Conservation (phyloP, 768 basidiomycete genomes). For the Auriscalpium orientale region DNA sequence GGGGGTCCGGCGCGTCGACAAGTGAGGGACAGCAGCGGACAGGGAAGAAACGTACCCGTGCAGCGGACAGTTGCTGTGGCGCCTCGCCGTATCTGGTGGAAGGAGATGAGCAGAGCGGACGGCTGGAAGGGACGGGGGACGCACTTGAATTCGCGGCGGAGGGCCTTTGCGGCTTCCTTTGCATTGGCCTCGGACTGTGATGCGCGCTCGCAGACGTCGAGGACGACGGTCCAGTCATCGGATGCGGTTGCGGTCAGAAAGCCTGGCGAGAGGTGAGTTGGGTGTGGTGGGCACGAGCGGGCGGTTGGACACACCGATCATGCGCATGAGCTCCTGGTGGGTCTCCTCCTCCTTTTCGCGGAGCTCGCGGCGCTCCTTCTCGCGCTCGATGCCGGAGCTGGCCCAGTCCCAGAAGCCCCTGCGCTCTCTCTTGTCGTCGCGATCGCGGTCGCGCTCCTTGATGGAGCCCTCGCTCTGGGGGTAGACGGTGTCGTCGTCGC, state of each 20-base stretch:
- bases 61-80: conserved; percentile 14
- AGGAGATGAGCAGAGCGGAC: neutral
- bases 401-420: conserved; percentile 47
- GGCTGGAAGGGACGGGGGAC: conserved; percentile 14
- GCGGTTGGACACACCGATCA: conserved; percentile 48
- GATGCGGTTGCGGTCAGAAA: conserved; percentile 71
- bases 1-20: neutral
- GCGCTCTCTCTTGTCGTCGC: conserved; percentile 33
- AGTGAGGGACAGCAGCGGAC: neutral
- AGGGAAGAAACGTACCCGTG: conserved; percentile 5
- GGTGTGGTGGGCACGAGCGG: neutral
- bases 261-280: conserved; percentile 32
- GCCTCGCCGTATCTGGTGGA: conserved; percentile 12
- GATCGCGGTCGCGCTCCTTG: conserved; percentile 15
- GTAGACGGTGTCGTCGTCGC: conserved; percentile 23
- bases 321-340: conserved; percentile 47
- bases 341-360: conserved; percentile 37
- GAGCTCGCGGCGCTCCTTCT: conserved; percentile 32
- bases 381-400: conserved; percentile 22
- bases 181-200: conserved; percentile 64
- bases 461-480: conserved; percentile 15
- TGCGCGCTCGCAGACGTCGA: conserved; percentile 82
- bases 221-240: conserved; percentile 75
- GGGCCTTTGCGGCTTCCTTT: conserved; percentile 77
- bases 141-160: conserved; percentile 82